These are phyloP conservation scores for Podaxis sp. DNA, from an alignment of 768 basidiomycete genomes.

Conservation along the genomic window DNA sequence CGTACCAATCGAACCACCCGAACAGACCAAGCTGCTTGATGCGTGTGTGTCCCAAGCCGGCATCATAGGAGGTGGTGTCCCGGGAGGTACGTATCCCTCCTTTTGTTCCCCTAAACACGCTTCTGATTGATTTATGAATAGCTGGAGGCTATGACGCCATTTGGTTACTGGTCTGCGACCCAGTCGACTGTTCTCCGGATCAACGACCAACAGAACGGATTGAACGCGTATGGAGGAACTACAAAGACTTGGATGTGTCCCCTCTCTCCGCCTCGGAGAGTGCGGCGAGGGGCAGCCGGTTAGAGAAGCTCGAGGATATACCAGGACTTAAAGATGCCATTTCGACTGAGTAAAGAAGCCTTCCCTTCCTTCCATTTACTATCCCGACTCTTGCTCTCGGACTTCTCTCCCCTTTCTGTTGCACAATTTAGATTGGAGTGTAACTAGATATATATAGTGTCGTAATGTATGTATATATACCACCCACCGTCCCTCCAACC, in stretches of 20 bases:
- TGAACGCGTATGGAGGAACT: constrained; percentile 67
- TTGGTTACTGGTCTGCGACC: constrained; percentile 85
- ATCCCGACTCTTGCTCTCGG: neutral
- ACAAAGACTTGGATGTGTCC: constrained; percentile 63
- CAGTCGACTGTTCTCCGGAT: constrained; percentile 42
- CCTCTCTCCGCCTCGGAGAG: constrained; percentile 76
- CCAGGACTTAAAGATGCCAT: constrained; percentile 50
- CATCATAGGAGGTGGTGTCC: constrained; percentile 92
- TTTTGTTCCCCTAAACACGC: neutral
- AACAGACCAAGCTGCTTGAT: constrained; percentile 85
- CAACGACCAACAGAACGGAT: constrained; percentile 57
- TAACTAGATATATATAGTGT: constrained; percentile 11
- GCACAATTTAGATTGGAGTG: neutral
- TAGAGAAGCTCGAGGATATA: constrained; percentile 61
- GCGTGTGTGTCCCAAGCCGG: constrained; percentile 75
- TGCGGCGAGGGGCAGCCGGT: constrained; percentile 57
- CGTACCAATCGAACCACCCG: constrained; percentile 88
- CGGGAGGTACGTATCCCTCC: constrained; percentile 71
- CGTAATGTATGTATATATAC: constrained; percentile 15
- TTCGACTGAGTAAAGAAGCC: neutral
- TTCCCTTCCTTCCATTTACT: neutral
- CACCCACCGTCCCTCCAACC: neutral
- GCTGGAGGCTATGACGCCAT: constrained; percentile 98
- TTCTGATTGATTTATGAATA: constrained; percentile 28
- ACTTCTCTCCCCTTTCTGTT: neutral